Evolutionary conservation across 2,329 filamentous ascomycete genomes (phyloP).

Genomic region (Trichoderma sp.): DNA sequence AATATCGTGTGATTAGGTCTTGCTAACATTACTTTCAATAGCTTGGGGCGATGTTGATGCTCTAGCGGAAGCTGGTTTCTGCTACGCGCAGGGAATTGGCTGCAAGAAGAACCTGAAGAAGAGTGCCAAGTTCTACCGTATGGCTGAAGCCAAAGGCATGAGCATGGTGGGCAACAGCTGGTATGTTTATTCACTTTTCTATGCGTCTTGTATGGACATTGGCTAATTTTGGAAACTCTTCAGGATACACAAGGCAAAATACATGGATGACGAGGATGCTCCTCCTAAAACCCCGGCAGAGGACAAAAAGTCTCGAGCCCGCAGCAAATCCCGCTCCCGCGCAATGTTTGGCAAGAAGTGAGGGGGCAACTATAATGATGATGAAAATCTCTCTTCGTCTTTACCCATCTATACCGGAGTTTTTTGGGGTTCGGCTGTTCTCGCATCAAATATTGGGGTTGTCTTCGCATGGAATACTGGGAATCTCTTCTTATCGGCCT

Average conservation of each 20-base stretch:
- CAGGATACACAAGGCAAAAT: conserved; percentile 97
- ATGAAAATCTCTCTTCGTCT: conserved; percentile 31
- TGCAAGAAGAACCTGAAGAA: conserved; percentile 97
- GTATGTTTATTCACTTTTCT: conserved; percentile 53
- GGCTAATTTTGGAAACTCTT: neutral
- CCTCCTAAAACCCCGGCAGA: conserved; percentile 44
- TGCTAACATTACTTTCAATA: conserved; percentile 34
- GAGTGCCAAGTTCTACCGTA: conserved; percentile 84
- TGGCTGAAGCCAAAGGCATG: conserved; percentile 89
- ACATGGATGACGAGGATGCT: conserved; percentile 61
- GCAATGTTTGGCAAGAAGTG: conserved; percentile 62
- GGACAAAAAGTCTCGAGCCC: conserved; percentile 52
- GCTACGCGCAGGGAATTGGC: conserved; percentile 88
- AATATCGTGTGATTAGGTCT: neutral
- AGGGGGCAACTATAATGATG: conserved; percentile 26
- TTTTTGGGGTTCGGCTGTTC: conserved; percentile 27
- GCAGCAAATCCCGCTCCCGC: conserved; percentile 73
- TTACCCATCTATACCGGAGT: conserved; percentile 34
- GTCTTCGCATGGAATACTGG: conserved; percentile 22
- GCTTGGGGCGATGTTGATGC: conserved; percentile 95
- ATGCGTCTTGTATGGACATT: neutral
- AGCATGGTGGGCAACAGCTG: conserved; percentile 98
- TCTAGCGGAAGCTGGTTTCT: conserved; percentile 90
- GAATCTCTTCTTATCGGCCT: neutral
- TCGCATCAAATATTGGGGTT: conserved; percentile 21